Percentiles rank a stretch among this genome's conserved stretches.
phyloP scores from a whole-genome alignment of 1,284 basidiomycete genomes.

The Microbotryum violaceum region DNA sequence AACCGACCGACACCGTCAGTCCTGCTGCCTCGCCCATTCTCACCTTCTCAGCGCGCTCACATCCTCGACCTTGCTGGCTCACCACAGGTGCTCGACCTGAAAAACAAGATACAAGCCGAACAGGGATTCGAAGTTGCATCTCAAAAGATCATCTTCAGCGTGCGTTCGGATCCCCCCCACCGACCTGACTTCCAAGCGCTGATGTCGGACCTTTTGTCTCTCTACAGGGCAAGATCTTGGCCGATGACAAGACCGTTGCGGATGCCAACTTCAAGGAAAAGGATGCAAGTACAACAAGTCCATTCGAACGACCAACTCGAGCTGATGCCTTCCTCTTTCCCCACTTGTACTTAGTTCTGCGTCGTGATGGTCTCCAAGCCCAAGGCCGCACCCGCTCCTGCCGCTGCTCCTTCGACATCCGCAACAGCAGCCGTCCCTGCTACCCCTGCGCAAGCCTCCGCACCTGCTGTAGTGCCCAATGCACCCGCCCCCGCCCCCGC shows the following conservation, averaged over 20 bases:
- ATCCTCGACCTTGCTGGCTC: background rate
- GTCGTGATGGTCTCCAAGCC: constrained; percentile 97
- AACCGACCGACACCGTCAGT: constrained; percentile 57
- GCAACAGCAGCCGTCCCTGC: constrained; percentile 39
- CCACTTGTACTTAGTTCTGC: constrained; percentile 54
- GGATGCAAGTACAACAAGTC: constrained; percentile 47
- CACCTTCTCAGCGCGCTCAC: background rate
- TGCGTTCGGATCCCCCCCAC: background rate
- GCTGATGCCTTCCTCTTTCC: background rate
- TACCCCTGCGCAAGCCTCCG: constrained; percentile 40
- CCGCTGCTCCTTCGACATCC: constrained; percentile 38
- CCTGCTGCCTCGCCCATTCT: background rate
- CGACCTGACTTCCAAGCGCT: background rate
- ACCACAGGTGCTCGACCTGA: constrained; percentile 59
- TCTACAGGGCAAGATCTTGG: constrained; percentile 76
- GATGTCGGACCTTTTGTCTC: background rate
- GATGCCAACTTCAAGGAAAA: constrained; percentile 94
- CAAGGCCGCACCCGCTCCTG: constrained; percentile 48
- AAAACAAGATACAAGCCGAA: constrained; percentile 69
- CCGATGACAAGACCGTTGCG: constrained; percentile 79
- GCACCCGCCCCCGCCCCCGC: constrained; percentile 42
- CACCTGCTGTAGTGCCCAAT: constrained; percentile 37
- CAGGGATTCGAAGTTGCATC: constrained; percentile 65
- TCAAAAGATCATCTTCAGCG: constrained; percentile 92
- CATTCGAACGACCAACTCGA: background rate